Conservation (phyloP, 805 yeast genomes). For the Wickerhamomyces chaumierensis region DNA sequence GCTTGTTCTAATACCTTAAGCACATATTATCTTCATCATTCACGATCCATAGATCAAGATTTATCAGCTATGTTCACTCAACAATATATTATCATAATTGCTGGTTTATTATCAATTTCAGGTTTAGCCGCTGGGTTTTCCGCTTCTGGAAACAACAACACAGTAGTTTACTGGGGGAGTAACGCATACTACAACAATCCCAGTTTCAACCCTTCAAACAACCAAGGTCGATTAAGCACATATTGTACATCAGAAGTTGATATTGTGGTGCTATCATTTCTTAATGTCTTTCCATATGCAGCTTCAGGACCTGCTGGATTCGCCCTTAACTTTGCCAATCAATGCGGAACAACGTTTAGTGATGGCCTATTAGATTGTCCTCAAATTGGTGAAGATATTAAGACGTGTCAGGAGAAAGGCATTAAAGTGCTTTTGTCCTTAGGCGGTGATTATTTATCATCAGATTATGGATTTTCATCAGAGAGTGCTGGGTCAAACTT, state of each 20-base stretch:
- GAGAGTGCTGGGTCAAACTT: slow-evolving; percentile 60
- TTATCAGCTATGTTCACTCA: too few relatives aligned
- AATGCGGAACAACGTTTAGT: not conserved
- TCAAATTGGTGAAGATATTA: slow-evolving; percentile 40
- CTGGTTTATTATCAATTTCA: not conserved
- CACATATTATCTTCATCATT: too few relatives aligned
- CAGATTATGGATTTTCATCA: slow-evolving; percentile 49
- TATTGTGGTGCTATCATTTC: slow-evolving; percentile 55
- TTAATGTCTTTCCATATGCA: slow-evolving; percentile 56
- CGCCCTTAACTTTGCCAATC: not conserved
- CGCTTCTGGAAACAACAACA: slow-evolving; percentile 32
- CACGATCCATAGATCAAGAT: too few relatives aligned
- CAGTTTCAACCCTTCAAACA: not conserved
- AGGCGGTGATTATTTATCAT: slow-evolving; percentile 45
- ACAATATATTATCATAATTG: too few relatives aligned
- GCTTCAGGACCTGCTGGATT: slow-evolving; percentile 47
- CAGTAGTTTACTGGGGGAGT: slow-evolving; percentile 82
- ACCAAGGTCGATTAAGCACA: slow-evolving; percentile 24
- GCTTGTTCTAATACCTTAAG: too few relatives aligned
- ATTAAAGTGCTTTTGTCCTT: slow-evolving; percentile 66
- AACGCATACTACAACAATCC: slow-evolving; percentile 36
- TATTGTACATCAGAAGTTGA: slow-evolving; percentile 63
- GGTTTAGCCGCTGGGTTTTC: slow-evolving; percentile 15
- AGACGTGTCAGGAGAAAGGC: slow-evolving; percentile 64
- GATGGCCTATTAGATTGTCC: slow-evolving; percentile 26